phyloP scores from a whole-genome alignment of 371 early-diverging fungal species.

The Mucor plumbeus region DNA sequence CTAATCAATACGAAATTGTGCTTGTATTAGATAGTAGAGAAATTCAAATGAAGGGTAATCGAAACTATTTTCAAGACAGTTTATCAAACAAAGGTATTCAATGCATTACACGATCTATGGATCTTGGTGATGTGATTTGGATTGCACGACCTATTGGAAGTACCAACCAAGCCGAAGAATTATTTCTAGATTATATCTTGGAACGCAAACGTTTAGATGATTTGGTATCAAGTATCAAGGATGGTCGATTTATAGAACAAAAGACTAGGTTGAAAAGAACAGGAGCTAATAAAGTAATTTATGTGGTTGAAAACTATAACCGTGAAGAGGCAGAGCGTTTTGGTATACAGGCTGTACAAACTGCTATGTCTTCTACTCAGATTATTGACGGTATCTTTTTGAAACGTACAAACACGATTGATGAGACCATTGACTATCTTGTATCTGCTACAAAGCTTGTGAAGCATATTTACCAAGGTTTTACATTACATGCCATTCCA shows the following conservation, averaged over 20 bases:
- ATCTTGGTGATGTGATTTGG: constrained; percentile 92
- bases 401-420: constrained; percentile 70
- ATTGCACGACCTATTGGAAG: constrained; percentile 66
- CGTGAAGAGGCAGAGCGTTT: constrained; percentile 52
- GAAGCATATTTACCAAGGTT: constrained; percentile 51
- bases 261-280: constrained; percentile 81
- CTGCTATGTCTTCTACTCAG: constrained; percentile 74
- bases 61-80: constrained; percentile 72
- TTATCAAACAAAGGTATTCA: constrained; percentile 64
- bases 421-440: constrained; percentile 82
- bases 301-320: constrained; percentile 83
- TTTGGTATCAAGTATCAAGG: constrained; percentile 88
- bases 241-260: constrained; percentile 96
- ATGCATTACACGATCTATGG: constrained; percentile 66
- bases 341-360: constrained; percentile 64
- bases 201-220: constrained; percentile 97
- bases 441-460: constrained; percentile 63
- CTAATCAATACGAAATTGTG: constrained; percentile 74
- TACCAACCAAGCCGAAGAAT: constrained; percentile 55
- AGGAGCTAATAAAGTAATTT: constrained; percentile 76
- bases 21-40: constrained; percentile 88
- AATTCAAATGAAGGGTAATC: constrained; percentile 67
- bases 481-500: constrained; percentile 62
- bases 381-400: constrained; percentile 75
- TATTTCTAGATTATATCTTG: constrained; percentile 84